Percentiles rank a stretch among this genome's conserved stretches.
phyloP scores from a whole-genome alignment of 306 rosid genomes.

The Rosa persica region DNA sequence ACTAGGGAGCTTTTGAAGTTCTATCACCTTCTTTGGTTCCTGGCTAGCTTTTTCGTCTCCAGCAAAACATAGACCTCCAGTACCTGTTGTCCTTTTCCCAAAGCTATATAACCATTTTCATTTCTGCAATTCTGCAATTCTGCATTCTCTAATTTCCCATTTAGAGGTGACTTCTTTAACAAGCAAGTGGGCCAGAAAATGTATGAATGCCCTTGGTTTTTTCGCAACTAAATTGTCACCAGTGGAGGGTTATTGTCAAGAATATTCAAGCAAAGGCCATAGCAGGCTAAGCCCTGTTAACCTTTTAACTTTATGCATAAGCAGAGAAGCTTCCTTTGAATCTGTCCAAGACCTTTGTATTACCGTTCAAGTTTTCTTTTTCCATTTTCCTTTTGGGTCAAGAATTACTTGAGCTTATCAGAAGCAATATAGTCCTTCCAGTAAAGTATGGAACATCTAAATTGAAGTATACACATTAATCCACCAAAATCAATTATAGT shows the following conservation, averaged over 20 bases:
- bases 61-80: background rate
- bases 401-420: background rate
- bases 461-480: background rate
- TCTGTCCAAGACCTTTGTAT: background rate
- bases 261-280: background rate
- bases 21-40: background rate
- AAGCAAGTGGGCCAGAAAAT: background rate
- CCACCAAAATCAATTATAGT: background rate
- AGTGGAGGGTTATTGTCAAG: background rate
- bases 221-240: background rate
- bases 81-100: background rate
- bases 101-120: background rate
- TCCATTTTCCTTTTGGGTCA: background rate
- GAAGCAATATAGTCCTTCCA: constrained; percentile 4
- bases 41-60: background rate
- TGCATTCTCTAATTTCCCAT: background rate
- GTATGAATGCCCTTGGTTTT: background rate
- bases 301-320: background rate
- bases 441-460: background rate
- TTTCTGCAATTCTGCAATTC: background rate
- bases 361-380: background rate
- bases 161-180: background rate
- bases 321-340: constrained; percentile 1
- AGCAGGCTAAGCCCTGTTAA: background rate
- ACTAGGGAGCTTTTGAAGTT: background rate